Base-by-base conservation (phyloP, 352 stramenopile genomes). In the Globisporangium yorkense region DNA sequence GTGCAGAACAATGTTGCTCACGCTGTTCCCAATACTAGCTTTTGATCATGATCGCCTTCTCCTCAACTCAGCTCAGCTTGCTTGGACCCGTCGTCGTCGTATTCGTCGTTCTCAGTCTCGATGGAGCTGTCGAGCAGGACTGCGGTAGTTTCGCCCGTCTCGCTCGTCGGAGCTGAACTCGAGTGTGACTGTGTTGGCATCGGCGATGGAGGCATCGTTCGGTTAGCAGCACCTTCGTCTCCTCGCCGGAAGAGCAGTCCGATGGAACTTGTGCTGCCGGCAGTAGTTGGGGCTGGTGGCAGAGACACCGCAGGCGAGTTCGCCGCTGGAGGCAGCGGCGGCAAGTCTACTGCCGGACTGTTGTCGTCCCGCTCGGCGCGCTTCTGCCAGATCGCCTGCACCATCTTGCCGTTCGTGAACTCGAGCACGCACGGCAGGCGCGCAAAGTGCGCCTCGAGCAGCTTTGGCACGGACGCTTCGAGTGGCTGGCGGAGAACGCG, bases 351-450 rank as follows among this genome's bases (percentile, higher is more conserved):
- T 5, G 54, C 5, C 6, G 35, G 16, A 35, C 21, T 27, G 21
- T 29, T 20, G 35, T 85, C 71, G n/a, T 68, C 70, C 21, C 71
- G 69, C 45, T 81, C 75, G 5, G 72, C 58, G 57, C 75, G 68
- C 59, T 79, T 84, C 44, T 78, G 72, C 79, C 79, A 89, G 20
- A 87, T 77, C 9, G 79, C 71, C 53, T 89, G 76, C 3, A 85
- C 80, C 59, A 67, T 81, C 31, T 74, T 74, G 57, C 75, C 77
- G 52, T 87, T 72, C 0, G 72, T 73, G 55, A 87, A 83, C 62
- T 87, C 77, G 44, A 83, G 66, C 20, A 92, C 63, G 55, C 78
- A 88, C 21, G 78, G 71, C 18, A 90, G 60, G 18, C 74, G 79
- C 7, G 77, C 77, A 53, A 92, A 72, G 58, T 90, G 77, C 1